A percentile compares a stretch with the other conserved stretches of the same genome.
phyloP scores from a whole-genome alignment of 2,329 filamentous ascomycete genomes.

The Dothistroma septosporum region DNA sequence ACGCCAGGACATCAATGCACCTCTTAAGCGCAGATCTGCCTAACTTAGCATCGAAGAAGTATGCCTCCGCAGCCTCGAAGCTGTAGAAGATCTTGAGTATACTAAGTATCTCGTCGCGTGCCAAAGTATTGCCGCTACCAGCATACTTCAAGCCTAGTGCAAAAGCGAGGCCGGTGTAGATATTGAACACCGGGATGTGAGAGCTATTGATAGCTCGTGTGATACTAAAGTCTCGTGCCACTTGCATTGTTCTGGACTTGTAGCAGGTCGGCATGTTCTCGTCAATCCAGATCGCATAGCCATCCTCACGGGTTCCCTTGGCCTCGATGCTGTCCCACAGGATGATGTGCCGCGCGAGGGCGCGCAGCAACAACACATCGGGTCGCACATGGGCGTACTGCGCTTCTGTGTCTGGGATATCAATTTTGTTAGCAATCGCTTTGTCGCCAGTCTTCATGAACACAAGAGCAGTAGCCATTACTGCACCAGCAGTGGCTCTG shows the following conservation, averaged over 20 bases:
- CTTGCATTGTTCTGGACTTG: conserved; percentile 43
- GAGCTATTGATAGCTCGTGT: conserved; percentile 60
- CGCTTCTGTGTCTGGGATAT: conserved; percentile 81
- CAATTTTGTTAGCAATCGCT: conserved; percentile 82
- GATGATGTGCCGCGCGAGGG: conserved; percentile 83
- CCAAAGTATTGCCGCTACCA: conserved; percentile 54
- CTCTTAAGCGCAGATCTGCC: conserved; percentile 79
- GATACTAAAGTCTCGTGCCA: conserved; percentile 38
- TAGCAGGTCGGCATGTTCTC: conserved; percentile 69
- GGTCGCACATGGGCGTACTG: conserved; percentile 96
- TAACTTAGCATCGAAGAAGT: conserved; percentile 75
- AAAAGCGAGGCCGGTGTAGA: conserved; percentile 83
- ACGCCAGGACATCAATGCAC: conserved; percentile 81
- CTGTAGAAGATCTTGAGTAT: conserved; percentile 62
- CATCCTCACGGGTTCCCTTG: conserved; percentile 4
- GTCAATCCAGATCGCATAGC: conserved; percentile 60
- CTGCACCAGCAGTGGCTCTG: conserved; percentile 86
- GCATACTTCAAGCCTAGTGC: conserved; percentile 48
- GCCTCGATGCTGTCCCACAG: conserved; percentile 83
- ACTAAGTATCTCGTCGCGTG: conserved; percentile 74
- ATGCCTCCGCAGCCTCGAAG: conserved; percentile 27
- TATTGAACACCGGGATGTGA: conserved; percentile 89
- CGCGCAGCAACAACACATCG: conserved; percentile 85
- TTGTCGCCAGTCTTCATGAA: conserved; percentile 96
- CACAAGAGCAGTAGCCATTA: conserved; percentile 82